Evolutionary conservation across 2,329 filamentous ascomycete species (phyloP).

Genomic region (Fonsecaea monophora): DNA sequence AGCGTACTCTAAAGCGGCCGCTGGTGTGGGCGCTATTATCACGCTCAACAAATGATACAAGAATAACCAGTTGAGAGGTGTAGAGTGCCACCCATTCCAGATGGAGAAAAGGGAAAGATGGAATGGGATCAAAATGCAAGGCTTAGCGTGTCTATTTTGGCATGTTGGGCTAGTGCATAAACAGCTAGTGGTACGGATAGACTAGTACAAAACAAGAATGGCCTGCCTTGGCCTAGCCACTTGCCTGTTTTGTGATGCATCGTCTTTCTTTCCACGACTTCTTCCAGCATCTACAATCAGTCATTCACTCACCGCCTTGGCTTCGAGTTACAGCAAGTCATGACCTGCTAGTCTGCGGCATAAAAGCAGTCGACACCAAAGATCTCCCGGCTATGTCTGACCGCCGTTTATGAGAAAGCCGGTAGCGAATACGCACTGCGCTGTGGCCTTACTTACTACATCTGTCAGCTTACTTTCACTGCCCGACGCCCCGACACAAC

Average conservation of each 20-base stretch:
- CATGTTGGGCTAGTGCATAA: neutral
- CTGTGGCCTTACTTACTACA: neutral
- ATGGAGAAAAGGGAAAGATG: neutral
- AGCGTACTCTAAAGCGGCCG: neutral
- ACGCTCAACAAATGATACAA: neutral
- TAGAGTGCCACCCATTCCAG: neutral
- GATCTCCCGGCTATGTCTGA: neutral
- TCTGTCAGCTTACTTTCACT: constrained; percentile 2
- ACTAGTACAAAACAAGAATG: neutral
- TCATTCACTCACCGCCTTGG: neutral
- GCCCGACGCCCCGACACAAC: neutral
- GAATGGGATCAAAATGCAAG: neutral
- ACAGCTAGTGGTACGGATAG: neutral
- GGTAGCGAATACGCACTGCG: neutral
- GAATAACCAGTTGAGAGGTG: no score
- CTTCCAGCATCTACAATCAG: neutral
- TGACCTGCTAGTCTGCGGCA: neutral
- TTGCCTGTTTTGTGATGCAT: neutral
- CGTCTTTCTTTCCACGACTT: neutral
- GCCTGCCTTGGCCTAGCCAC: neutral
- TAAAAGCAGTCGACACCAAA: neutral
- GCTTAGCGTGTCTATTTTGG: neutral
- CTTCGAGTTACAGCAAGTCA: neutral
- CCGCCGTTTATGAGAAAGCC: neutral
- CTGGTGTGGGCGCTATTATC: neutral